Base-by-base conservation (phyloP, 2,329 filamentous ascomycete species). In the Talaromyces amestolkiae region DNA sequence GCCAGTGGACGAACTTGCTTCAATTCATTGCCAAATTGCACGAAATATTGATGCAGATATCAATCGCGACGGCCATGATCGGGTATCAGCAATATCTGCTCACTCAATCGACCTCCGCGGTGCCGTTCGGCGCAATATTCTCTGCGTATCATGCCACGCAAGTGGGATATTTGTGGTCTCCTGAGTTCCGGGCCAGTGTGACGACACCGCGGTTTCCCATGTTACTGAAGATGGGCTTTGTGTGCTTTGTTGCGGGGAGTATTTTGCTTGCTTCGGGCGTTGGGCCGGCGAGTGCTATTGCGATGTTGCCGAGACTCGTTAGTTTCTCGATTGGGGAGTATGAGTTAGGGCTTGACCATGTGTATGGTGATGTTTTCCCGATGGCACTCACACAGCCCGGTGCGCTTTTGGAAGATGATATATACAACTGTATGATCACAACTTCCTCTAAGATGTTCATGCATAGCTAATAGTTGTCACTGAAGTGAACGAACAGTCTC, bases 281-380 rank as follows among this genome's bases (percentile, higher is more conserved):
- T 27, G 65, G 65, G 5, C 65, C 62, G 13, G 54, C 65, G n/a
- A 67, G 63, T 24, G 65, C 65, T 17, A 67, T 67, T 49, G 65
- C 65, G 15, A 65, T 67, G 63, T 19, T 60, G 22, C 65, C 65
- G 4, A 58, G 62, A 24, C 39, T 61, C 17, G 65, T 65, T 31
- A 67, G 61, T 31, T 61, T 17, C 43, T 51, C 56, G 10, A 15
- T 58, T 11, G 27, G 56, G n/a, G 37, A 65, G 22, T 47, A 47
- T 33, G 9, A 15, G 45, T 13, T 65, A 41, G 65, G 41, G 15
- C 22, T 67, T 27, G 47, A 65, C 56, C 31, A 19, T 27, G 61
- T 41, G 5, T 59, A 45, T 33, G 15, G 39, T n/a, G 56, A 59
- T 59, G 4, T 59, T 15, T 59, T 59, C 33, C 56, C 56, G 39